Percentiles rank a stretch among this genome's conserved stretches.
Conservation (phyloP, 2,329 filamentous ascomycete species). For the Fusarium sp. region DNA sequence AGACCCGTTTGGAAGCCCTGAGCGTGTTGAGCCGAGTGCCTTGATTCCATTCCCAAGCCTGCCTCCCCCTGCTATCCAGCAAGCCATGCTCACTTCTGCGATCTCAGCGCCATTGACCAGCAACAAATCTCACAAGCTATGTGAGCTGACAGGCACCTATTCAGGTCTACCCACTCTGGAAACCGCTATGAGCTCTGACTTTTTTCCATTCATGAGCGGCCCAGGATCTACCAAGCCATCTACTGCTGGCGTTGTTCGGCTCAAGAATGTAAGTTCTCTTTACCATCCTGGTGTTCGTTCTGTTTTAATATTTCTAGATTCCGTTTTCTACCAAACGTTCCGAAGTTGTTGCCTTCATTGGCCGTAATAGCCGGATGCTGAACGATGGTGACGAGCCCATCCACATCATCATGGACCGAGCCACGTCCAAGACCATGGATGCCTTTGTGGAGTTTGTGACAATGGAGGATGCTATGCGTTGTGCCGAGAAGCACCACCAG, state of each 20-base stretch:
- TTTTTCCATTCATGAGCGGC: slow-evolving; percentile 62
- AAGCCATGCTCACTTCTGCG: slow-evolving; percentile 25
- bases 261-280: slow-evolving; percentile 61
- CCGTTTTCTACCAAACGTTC: slow-evolving; percentile 65
- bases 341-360: slow-evolving; percentile 70
- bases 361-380: slow-evolving; percentile 67
- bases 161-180: slow-evolving; percentile 52
- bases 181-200: slow-evolving; percentile 52
- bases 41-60: slow-evolving; percentile 19
- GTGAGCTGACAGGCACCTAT: slow-evolving; percentile 51
- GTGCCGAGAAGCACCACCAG: slow-evolving; percentile 62
- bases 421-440: slow-evolving; percentile 71
- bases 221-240: slow-evolving; percentile 47
- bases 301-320: slow-evolving; percentile 57
- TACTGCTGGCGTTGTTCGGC: slow-evolving; percentile 60
- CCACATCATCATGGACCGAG: slow-evolving; percentile 74
- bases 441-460: slow-evolving; percentile 69
- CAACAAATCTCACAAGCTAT: slow-evolving; percentile 54
- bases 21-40: slow-evolving; percentile 6
- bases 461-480: slow-evolving; percentile 64
- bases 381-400: slow-evolving; percentile 67
- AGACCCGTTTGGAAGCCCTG: slow-evolving; percentile 38
- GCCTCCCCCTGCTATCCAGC: slow-evolving; percentile 22
- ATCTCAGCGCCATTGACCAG: slow-evolving; percentile 29
- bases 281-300: too few species aligned